Percentiles rank a stretch among this genome's conserved stretches.
Conservation (phyloP, 78 protist genomes). For the Dictyostelium intermedium region DNA sequence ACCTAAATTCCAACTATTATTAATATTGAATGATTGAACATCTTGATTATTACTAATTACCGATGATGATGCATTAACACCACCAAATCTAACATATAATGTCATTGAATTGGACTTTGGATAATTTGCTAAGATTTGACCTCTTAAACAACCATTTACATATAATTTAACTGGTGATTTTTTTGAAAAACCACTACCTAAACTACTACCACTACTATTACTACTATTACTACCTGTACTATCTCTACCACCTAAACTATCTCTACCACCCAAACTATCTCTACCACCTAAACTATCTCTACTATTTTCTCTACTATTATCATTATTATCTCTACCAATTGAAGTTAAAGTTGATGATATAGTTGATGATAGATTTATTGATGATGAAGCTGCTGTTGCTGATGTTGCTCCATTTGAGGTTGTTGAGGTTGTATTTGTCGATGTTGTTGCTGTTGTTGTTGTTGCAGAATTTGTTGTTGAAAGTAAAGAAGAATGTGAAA, state of each 20-base stretch:
- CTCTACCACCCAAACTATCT: background rate
- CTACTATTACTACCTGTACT: background rate
- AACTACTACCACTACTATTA: background rate
- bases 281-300: background rate
- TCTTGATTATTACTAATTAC: slow-evolving; percentile 13
- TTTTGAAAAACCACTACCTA: background rate
- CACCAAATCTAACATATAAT: slow-evolving; percentile 52
- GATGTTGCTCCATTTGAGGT: background rate
- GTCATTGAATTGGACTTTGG: slow-evolving; percentile 52
- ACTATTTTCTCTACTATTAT: background rate
- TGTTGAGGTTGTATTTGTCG: background rate
- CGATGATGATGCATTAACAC: slow-evolving; percentile 22
- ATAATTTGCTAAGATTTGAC: slow-evolving; percentile 37
- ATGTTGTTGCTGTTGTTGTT: background rate
- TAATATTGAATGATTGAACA: background rate
- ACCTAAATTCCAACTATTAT: slow-evolving; percentile 61
- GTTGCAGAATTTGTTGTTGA: background rate
- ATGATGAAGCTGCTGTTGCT: background rate
- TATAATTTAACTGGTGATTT: slow-evolving; percentile 47
- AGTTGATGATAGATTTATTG: background rate
- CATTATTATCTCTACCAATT: background rate
- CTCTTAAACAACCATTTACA: slow-evolving; percentile 52
- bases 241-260: background rate
- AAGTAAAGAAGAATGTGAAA: slow-evolving; percentile 19
- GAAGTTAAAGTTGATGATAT: background rate